phyloP scores from a whole-genome alignment of 208 protist genomes.

The Leptomonas seymouri region DNA sequence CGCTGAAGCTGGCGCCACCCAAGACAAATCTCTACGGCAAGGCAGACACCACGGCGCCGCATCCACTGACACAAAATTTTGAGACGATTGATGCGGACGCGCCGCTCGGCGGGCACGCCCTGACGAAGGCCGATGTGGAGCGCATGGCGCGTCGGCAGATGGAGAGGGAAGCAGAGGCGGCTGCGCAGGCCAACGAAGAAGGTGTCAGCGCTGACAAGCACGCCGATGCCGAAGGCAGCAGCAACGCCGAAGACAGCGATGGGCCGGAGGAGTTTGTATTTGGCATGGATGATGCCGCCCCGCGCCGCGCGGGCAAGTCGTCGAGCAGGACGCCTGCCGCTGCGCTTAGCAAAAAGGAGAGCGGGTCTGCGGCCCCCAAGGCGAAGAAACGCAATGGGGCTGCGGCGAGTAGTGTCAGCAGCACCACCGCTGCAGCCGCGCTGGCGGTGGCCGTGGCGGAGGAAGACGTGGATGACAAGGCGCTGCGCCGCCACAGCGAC shows the following conservation, averaged over 20 bases:
- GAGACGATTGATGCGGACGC: constrained; percentile 63
- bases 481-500: not conserved
- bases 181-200: constrained; percentile 11
- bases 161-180: constrained; percentile 6
- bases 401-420: constrained; percentile 1
- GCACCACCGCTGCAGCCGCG: not conserved
- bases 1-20: constrained; percentile 52
- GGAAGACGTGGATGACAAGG: not conserved
- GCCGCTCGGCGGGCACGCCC: constrained; percentile 63
- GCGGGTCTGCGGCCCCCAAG: too few species aligned
- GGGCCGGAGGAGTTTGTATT: constrained; percentile 78
- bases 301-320: constrained; percentile 31
- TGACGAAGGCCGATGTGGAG: constrained; percentile 71
- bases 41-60: constrained; percentile 54
- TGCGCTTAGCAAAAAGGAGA: constrained; percentile 2
- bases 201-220: constrained; percentile 5
- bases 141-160: constrained; percentile 16
- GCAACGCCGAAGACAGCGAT: constrained; percentile 27
- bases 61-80: constrained; percentile 60
- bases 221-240: constrained; percentile 3
- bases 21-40: constrained; percentile 74
- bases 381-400: constrained; percentile 3
- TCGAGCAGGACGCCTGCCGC: constrained; percentile 7
- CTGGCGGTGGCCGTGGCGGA: constrained; percentile 3
- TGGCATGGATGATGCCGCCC: constrained; percentile 52